Evolutionary conservation across 2,329 filamentous ascomycete genomes (phyloP).

Genomic region (Aspergillus ustus): DNA sequence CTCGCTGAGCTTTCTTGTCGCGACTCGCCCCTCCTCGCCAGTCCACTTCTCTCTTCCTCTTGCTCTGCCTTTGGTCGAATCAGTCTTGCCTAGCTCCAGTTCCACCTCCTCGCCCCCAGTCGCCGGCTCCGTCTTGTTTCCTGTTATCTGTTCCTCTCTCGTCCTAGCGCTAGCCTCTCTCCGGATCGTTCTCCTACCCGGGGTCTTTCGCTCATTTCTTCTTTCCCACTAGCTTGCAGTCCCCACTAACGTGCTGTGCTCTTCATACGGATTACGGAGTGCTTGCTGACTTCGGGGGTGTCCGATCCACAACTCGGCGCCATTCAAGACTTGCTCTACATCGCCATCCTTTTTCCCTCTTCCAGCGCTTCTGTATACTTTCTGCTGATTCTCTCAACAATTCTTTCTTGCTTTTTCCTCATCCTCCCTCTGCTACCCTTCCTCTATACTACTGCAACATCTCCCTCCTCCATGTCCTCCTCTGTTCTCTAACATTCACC

Average conservation of each 20-base stretch:
- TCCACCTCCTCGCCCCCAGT: constrained; percentile 14
- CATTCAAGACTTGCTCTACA: constrained; percentile 14
- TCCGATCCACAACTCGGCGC: constrained; percentile 27
- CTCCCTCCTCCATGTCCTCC: constrained; percentile 13
- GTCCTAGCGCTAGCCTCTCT: constrained; percentile 19
- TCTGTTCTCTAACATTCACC: constrained; percentile 17
- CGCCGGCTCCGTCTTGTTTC: constrained; percentile 22
- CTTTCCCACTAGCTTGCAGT: constrained; percentile 17
- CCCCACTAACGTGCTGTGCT: constrained; percentile 23
- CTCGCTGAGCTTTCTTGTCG: background rate
- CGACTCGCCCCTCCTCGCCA: background rate
- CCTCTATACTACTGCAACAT: constrained; percentile 9
- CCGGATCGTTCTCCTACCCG: constrained; percentile 21
- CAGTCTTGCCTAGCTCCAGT: constrained; percentile 8
- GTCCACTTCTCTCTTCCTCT: constrained; percentile 2
- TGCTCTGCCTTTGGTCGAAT: background rate
- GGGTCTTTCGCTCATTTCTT: constrained; percentile 15
- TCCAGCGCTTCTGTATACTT: constrained; percentile 12
- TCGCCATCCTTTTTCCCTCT: constrained; percentile 2
- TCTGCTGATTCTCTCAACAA: constrained; percentile 13
- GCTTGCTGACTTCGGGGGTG: constrained; percentile 26
- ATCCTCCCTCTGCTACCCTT: constrained; percentile 15
- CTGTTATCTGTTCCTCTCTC: constrained; percentile 18
- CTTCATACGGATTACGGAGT: constrained; percentile 18
- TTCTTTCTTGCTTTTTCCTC: constrained; percentile 2